Base-by-base conservation (phyloP, 768 basidiomycete genomes). In the Leccinum truebloodii region DNA sequence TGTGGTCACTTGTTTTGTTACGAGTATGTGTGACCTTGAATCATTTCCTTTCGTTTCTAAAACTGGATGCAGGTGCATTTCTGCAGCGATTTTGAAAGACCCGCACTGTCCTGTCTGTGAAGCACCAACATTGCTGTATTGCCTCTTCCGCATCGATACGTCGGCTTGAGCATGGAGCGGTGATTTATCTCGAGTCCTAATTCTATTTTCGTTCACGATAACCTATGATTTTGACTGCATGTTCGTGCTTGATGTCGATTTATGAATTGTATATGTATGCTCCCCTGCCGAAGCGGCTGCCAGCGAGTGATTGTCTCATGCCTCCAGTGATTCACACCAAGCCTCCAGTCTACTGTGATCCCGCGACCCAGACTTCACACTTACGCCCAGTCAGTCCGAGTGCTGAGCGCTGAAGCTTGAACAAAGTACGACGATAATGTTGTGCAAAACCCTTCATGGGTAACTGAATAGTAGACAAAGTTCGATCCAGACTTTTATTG, bases 1-100 rank as follows among this genome's bases (percentile, higher is more conserved):
- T 87, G 86, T 66, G 86, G 86, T 9, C 86, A 87, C 62, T 71
- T 87, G 30, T 87, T 87, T 63, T 87, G 86, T 64, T 77, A 85
- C 59, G 67, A 61, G 82, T 75, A 59, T 63, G 70, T 63, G 52
- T 48, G 0, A n/a, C 32, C 16, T 54, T 37, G 20, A 26, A 44
- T 26, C 6, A 39, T 44, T 35, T 54, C 7, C 20, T 14, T 9
- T 16, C 1, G 22, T 13, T 14, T 30, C 53, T 54, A 65, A 20
- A 64, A 58, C 34, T 12, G 52, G 59, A 7, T 41, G 3, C 65
- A 86, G 85, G 41, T 86, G 85, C 63, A 86, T 87, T 57, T 79
- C 80, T 5, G 71, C 79, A 26, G 77, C 77, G 46, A 75, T 86
- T 24, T 75, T 83, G 54, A 75, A 78, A 60, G 75, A 78, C 0